Evolutionary conservation across 1,284 basidiomycete genomes (phyloP).

Genomic region (Pisolithus thermaeus): DNA sequence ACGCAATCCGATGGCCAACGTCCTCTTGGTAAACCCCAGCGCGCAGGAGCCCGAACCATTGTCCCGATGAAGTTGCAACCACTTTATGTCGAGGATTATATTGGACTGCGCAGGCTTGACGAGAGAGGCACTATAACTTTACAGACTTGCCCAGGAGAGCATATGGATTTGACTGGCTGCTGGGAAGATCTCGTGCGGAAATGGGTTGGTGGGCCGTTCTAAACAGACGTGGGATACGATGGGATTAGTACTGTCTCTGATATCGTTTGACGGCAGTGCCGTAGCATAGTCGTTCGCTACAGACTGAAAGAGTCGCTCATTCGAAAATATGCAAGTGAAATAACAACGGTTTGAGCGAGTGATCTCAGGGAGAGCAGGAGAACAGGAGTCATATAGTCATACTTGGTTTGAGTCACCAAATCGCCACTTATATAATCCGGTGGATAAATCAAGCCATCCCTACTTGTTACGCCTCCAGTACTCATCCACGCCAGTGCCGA

Average conservation of each 20-base stretch:
- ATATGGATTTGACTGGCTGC: slow-evolving; percentile 68
- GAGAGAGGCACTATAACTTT: slow-evolving; percentile 61
- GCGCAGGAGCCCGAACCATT: slow-evolving; percentile 36
- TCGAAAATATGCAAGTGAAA: too few relatives aligned
- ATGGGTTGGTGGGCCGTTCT: slow-evolving; percentile 22
- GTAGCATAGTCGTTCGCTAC: too few relatives aligned
- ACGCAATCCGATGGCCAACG: slow-evolving; percentile 14
- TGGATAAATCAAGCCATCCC: background rate
- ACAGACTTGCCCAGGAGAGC: slow-evolving; percentile 69
- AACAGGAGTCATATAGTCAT: too few relatives aligned
- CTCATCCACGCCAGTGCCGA: background rate
- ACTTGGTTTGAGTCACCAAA: too few relatives aligned
- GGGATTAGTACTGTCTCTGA: too few relatives aligned
- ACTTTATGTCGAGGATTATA: slow-evolving; percentile 83
- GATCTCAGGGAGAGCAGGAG: too few relatives aligned
- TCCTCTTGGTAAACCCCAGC: slow-evolving; percentile 5
- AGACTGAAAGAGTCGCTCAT: too few relatives aligned
- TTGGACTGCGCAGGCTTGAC: slow-evolving; percentile 78
- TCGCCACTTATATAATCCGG: too few relatives aligned
- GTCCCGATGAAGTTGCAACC: slow-evolving; percentile 73
- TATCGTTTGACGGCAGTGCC: too few relatives aligned
- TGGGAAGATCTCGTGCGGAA: slow-evolving; percentile 25
- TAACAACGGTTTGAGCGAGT: too few relatives aligned
- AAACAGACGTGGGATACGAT: too few relatives aligned
- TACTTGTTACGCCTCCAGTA: background rate